Evolutionary conservation across 805 yeast species (phyloP).

Genomic region (Cyberlindnera suaveolens): DNA sequence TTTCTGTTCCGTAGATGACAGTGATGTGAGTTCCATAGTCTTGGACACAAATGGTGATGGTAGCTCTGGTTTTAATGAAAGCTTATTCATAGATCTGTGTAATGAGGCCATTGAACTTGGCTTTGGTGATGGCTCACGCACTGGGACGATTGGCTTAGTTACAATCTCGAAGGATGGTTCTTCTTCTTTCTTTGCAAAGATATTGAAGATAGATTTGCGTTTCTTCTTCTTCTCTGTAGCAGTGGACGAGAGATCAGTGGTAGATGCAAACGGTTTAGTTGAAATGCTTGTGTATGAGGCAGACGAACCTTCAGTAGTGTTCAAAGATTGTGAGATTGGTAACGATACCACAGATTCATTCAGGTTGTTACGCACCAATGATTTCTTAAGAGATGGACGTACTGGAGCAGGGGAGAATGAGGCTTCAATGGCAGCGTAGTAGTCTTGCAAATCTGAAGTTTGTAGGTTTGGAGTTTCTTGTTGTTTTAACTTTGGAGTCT

Average conservation of each 20-base stretch:
- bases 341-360: conserved; percentile 12
- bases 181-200: conserved; percentile 15
- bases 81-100: conserved; percentile 5
- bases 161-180: conserved; percentile 23
- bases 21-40: background rate
- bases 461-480: conserved; percentile 5
- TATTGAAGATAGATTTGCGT: conserved; percentile 20
- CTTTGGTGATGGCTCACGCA: background rate
- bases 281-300: background rate
- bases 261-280: background rate
- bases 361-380: background rate
- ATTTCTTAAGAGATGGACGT: background rate
- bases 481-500: conserved; percentile 5
- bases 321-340: conserved; percentile 10
- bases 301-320: background rate
- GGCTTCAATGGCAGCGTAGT: conserved; percentile 1
- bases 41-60: conserved; percentile 6
- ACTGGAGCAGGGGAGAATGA: conserved; percentile 6
- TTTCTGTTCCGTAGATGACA: conserved; percentile 5
- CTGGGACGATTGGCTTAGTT: conserved; percentile 7
- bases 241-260: background rate
- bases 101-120: conserved; percentile 9
- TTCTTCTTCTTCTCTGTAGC: conserved; percentile 11
- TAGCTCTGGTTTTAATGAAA: background rate
- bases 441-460: conserved; percentile 3